Base-by-base conservation (phyloP, 331 rosid genomes). In the Malus hybrid region DNA sequence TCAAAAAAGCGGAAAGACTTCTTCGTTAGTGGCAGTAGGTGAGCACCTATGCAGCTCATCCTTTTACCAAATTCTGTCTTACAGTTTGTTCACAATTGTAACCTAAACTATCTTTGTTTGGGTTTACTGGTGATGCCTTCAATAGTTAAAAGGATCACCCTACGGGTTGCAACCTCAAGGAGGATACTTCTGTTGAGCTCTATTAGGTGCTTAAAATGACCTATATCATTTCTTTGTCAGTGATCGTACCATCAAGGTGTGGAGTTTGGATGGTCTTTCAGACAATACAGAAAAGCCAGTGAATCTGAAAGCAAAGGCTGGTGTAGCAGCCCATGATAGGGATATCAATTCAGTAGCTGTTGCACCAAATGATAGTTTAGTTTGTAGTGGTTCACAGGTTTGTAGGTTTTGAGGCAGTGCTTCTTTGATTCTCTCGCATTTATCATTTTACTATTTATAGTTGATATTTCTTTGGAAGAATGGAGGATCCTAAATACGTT, bases 361-460 rank as follows among this genome's bases (percentile, higher is more conserved):
- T 82, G 92, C 97, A 77, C 99, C 99, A 61, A 90, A 94, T 80
- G 99, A 94, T 86, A 87, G 91, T 80, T 86, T 94, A 81, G 90
- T 86, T 69, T 94, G 96, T 74, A 94, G 99, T 76, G 99, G 99
- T 72, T 94, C 99, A 48, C 96, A 94, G 99, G 99, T 92, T 78
- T 73, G 90, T 82, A 79, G 63, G 31, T 46, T 69, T 69, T 6
- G 31, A 65, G 67, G 24, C 72, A 59, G 57, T 27, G 65, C 29
- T 10, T 44, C 42, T 74, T 79, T 56, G 13, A 65, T 77, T 67
- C 22, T 72, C 0, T 12, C 52, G 1, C 8, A 4, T 64, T 13
- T 72, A 50, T 76, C 70, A 28, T 52, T 1, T 67, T 62, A 67
- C 68, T 46, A 3, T 24, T n/a, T 55, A 36, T n/a, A 16, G 56